Evolutionary conservation across 2,329 filamentous ascomycete species (phyloP).

Genomic region (Aureobasidium melanogenum): DNA sequence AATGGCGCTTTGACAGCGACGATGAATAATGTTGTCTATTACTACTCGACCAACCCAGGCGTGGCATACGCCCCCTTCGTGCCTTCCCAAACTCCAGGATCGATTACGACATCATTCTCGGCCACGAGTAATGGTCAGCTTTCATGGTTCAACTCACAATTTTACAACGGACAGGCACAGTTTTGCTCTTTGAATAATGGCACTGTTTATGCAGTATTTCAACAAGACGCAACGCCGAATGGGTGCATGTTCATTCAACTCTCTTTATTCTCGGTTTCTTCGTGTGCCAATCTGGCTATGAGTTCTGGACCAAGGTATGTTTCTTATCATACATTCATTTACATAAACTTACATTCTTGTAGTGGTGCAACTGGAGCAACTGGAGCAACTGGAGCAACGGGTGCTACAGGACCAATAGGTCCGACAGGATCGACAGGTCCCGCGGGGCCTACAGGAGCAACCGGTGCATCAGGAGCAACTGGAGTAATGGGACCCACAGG

Average conservation of each 20-base stretch:
- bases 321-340: neutral
- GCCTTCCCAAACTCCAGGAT: conserved; percentile 19
- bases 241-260: conserved; percentile 21
- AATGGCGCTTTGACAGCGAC: conserved; percentile 22
- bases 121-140: conserved; percentile 17
- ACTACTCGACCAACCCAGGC: conserved; percentile 21
- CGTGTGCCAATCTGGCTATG: neutral
- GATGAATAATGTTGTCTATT: conserved; percentile 19
- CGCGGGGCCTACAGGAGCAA: neutral
- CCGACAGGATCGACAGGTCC: neutral
- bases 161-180: conserved; percentile 21
- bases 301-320: conserved; percentile 4
- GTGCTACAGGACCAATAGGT: neutral
- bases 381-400: neutral
- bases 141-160: conserved; percentile 20
- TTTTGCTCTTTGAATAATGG: conserved; percentile 24
- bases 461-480: neutral
- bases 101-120: conserved; percentile 21
- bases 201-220: conserved; percentile 23
- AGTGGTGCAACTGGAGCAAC: neutral
- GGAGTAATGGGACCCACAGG: neutral
- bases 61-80: conserved; percentile 19
- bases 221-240: conserved; percentile 17
- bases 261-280: conserved; percentile 9
- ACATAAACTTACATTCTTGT: neutral